Conservation (phyloP, 2,329 filamentous ascomycete species). For the Ascochyta lentis region DNA sequence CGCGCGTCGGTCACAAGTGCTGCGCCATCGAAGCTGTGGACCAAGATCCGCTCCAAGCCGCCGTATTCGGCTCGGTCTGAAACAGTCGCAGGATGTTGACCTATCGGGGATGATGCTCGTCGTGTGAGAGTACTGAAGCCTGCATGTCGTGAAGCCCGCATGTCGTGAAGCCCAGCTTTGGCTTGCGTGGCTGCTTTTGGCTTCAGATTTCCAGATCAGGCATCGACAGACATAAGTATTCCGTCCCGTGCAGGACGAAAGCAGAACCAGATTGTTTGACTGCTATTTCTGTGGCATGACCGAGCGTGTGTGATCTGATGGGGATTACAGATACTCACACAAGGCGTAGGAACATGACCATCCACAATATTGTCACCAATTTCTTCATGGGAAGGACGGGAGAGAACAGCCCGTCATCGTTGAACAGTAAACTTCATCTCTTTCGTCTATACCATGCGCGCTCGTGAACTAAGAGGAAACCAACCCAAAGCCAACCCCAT, state of each 20-base stretch:
- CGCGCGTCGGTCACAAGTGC: constrained; percentile 15
- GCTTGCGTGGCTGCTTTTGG: constrained; percentile 21
- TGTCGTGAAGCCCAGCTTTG: constrained; percentile 19
- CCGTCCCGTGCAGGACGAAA: neutral
- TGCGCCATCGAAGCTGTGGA: constrained; percentile 16
- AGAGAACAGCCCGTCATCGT: neutral
- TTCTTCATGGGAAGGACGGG: neutral
- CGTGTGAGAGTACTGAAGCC: constrained; percentile 11
- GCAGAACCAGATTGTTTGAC: neutral
- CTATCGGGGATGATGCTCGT: constrained; percentile 23
- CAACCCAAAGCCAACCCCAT: neutral
- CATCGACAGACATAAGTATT: neutral
- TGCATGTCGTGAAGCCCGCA: constrained; percentile 14
- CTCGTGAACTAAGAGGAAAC: constrained; percentile 12
- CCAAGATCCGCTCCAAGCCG: constrained; percentile 21
- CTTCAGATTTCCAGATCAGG: constrained; percentile 3
- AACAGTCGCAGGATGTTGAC: constrained; percentile 17
- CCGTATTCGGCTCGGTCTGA: constrained; percentile 24
- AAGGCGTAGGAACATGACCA: neutral
- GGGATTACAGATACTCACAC: too few species aligned
- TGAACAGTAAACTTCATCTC: constrained; percentile 6
- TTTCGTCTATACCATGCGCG: constrained; percentile 15
- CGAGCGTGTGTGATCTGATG: too few species aligned
- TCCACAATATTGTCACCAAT: neutral
- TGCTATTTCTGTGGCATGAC: neutral